Conservation (phyloP, 108 stramenopile genomes). For the Parietichytrium sp. region DNA sequence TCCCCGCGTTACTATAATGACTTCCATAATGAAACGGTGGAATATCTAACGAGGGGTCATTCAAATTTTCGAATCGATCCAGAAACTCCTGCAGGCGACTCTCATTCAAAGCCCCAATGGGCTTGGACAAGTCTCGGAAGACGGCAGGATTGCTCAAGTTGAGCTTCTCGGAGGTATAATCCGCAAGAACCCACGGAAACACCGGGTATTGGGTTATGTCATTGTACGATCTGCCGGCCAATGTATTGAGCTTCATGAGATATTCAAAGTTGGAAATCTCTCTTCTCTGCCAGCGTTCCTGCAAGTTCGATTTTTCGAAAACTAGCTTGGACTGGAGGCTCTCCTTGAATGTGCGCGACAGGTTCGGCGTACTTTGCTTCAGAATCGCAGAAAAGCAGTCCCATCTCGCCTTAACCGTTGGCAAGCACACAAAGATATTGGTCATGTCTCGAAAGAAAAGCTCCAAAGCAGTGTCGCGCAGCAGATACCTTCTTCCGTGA, state of each 20-base stretch:
- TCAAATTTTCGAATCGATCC: constrained; percentile 85
- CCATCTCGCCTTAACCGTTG: constrained; percentile 84
- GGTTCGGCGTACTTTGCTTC: constrained; percentile 74
- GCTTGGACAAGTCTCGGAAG: constrained; percentile 89
- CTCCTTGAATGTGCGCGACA: constrained; percentile 82
- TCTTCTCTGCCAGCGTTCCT: constrained; percentile 52
- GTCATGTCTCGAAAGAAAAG: constrained; percentile 82
- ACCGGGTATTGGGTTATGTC: constrained; percentile 98
- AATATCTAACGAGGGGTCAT: constrained; percentile 73
- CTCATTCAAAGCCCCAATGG: constrained; percentile 92
- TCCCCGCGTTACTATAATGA: constrained; percentile 94
- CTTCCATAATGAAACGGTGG: constrained; percentile 97
- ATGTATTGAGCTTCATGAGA: constrained; percentile 83
- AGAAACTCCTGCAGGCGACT: constrained; percentile 81
- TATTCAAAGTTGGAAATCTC: constrained; percentile 93
- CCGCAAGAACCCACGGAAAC: constrained; percentile 94
- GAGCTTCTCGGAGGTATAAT: constrained; percentile 80
- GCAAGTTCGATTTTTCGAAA: constrained; percentile 1
- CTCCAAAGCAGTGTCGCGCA: constrained; percentile 87
- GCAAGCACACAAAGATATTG: constrained; percentile 86
- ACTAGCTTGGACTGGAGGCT: constrained; percentile 55
- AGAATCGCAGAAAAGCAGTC: constrained; percentile 75
- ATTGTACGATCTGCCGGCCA: constrained; percentile 91
- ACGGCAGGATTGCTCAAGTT: constrained; percentile 76
- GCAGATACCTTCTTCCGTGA: constrained; percentile 82